Evolutionary conservation across 768 basidiomycete species (phyloP).

Genomic region (Psilocybe subaeruginosa): DNA sequence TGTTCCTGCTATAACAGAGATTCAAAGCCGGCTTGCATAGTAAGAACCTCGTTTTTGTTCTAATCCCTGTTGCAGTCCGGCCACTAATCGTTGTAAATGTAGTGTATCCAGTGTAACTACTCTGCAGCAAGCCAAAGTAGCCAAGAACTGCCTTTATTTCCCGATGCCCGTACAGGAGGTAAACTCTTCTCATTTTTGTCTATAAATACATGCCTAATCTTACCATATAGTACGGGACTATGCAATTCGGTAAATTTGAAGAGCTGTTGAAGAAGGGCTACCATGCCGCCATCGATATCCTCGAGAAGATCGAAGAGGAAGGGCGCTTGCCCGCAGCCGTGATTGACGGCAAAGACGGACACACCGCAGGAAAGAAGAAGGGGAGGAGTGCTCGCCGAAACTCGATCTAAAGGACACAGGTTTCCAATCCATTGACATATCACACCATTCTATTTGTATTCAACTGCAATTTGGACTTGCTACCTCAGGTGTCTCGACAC

Average conservation of each 20-base stretch:
- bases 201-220: background rate
- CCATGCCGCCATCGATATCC: conserved; percentile 64
- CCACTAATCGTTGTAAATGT: background rate
- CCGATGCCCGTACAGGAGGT: conserved; percentile 95
- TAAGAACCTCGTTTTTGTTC: conserved; percentile 29
- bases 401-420: conserved; percentile 47
- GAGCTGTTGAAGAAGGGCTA: conserved; percentile 89
- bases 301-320: conserved; percentile 82
- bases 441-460: background rate
- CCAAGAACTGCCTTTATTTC: conserved; percentile 89
- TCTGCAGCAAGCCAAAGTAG: conserved; percentile 91
- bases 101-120: conserved; percentile 97
- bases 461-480: background rate
- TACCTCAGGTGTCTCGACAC: too few relatives aligned
- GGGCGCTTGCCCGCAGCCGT: conserved; percentile 79
- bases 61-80: too few relatives aligned
- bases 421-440: conserved; percentile 2
- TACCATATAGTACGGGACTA: conserved; percentile 74
- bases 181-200: conserved; percentile 18
- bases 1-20: conserved; percentile 90
- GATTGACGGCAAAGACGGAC: conserved; percentile 59
- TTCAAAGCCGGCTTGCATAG: conserved; percentile 95
- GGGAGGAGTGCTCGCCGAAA: conserved; percentile 81
- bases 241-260: conserved; percentile 88
- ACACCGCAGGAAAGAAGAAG: conserved; percentile 57